Evolutionary conservation across 352 stramenopile genomes (phyloP).

Genomic region (Pythium apleroticum): DNA sequence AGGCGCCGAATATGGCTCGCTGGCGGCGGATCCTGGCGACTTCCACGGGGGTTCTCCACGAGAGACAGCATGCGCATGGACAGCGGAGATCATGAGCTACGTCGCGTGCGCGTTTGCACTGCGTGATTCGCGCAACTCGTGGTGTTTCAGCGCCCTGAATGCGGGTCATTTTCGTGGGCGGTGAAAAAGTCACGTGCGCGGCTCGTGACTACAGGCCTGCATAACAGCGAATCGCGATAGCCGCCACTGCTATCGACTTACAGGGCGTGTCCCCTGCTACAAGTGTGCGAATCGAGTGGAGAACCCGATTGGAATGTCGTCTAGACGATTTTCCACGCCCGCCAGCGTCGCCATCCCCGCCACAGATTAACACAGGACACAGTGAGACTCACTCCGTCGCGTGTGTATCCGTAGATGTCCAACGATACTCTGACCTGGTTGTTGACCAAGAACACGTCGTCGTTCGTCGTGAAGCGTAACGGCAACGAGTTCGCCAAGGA

Average conservation of each 20-base stretch:
- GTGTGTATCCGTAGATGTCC: slow-evolving; percentile 63
- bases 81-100: slow-evolving; percentile 1
- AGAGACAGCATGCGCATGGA: not conserved
- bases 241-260: not conserved
- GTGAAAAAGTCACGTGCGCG: not conserved
- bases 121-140: not conserved
- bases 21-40: slow-evolving; percentile 1
- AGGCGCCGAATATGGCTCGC: slow-evolving; percentile 8
- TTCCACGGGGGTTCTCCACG: not conserved
- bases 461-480: slow-evolving; percentile 95
- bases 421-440: slow-evolving; percentile 96
- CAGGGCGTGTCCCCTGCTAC: not conserved
- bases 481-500: slow-evolving; percentile 91
- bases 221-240: not conserved
- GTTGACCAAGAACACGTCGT: slow-evolving; percentile 95
- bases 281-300: not conserved
- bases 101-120: not conserved
- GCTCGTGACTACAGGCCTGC: not conserved
- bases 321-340: not conserved
- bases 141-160: not conserved
- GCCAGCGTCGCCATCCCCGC: not conserved
- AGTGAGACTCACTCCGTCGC: slow-evolving; percentile 16
- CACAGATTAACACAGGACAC: not conserved
- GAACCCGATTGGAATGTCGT: not conserved
- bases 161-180: not conserved